phyloP scores from a whole-genome alignment of 176 grass and related monocot species.

The Oryza coarctata region DNA sequence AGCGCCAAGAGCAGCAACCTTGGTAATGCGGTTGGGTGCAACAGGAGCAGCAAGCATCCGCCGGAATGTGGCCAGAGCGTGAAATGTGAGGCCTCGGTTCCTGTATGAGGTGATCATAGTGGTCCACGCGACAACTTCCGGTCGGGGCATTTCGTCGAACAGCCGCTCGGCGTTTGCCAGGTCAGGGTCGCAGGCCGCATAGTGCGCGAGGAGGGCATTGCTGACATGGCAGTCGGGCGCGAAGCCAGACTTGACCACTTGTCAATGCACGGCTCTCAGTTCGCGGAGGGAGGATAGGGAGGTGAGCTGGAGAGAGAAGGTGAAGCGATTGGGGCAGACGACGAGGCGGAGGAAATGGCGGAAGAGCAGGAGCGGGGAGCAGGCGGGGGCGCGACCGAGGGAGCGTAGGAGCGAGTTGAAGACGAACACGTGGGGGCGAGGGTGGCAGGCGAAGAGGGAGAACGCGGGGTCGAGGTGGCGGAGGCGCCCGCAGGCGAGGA shows the following conservation, averaged over 20 bases:
- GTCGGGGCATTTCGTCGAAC: constrained; percentile 58
- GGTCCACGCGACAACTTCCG: constrained; percentile 52
- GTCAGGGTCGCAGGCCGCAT: constrained; percentile 20
- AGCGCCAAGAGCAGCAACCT: constrained; percentile 50
- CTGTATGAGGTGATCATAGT: constrained; percentile 47
- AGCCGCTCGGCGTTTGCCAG: constrained; percentile 34
- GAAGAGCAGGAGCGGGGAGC: constrained; percentile 56
- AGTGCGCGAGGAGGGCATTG: constrained; percentile 47
- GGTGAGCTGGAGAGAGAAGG: constrained; percentile 57
- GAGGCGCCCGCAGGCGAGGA: constrained; percentile 59
- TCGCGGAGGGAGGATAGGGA: constrained; percentile 47
- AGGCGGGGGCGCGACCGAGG: constrained; percentile 15
- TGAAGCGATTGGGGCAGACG: constrained; percentile 66
- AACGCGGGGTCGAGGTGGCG: constrained; percentile 47
- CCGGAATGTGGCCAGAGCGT: constrained; percentile 38
- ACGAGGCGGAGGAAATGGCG: constrained; percentile 52
- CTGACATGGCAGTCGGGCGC: constrained; percentile 46
- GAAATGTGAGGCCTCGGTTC: constrained; percentile 35
- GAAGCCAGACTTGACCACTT: constrained; percentile 49
- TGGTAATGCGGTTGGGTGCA: constrained; percentile 68
- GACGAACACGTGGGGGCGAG: constrained; percentile 46
- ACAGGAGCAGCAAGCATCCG: constrained; percentile 46
- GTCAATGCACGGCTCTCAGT: constrained; percentile 43
- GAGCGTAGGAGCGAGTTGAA: constrained; percentile 59
- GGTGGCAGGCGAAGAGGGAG: constrained; percentile 51